Evolutionary conservation across 2,329 filamentous ascomycete species (phyloP), one percentile per base, ranked within the genome.

Genomic region (Tolypocladium inflatum): DNA sequence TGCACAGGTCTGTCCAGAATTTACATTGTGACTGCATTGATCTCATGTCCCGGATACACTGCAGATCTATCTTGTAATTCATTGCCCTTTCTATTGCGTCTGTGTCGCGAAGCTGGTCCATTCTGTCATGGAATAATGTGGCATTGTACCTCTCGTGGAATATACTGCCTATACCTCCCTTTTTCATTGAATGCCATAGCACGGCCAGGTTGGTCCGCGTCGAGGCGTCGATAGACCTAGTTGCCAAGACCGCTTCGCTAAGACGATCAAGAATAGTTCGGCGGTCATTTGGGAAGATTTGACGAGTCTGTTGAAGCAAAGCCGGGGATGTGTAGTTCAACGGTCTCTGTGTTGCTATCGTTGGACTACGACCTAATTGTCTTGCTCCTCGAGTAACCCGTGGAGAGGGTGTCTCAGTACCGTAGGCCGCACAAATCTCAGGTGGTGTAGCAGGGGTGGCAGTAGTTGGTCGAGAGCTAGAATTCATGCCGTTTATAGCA

Each of bases 131-230:
- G 42, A 55, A 58, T 23, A 55, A 39, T 19, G 53, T 43, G 33
- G 57, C 41, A 42, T 58, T 38, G 21, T 50, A 50, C 10, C 57
- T 43, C n/a, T 58, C 42, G 42, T 58, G 43, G 53, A 58, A 55
- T 52, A 52, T 30, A 45, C 53, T 58, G 3, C 23, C 35, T 33
- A 50, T 23, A 30, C 23, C 33, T 10, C 35, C 45, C 19, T 38
- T 55, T 35, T 58, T 43, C 17, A 58, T 35, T n/a, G 37, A 54
- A 17, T 48, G 53, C 57, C 52, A 58, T 17, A 58, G 21, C 19
- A 58, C 35, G n/a, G 41, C 42, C 26, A 58, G 19, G n/a, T 39
- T 48, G 26, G 41, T 37, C 17, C 41, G 11, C n/a, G 21, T 38
- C 15, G 55, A 39, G 10, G 15, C n/a, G 6, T 42, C 37, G 21